Conservation (phyloP, 2,329 filamentous ascomycete species). For the Colletotrichum sp. region DNA sequence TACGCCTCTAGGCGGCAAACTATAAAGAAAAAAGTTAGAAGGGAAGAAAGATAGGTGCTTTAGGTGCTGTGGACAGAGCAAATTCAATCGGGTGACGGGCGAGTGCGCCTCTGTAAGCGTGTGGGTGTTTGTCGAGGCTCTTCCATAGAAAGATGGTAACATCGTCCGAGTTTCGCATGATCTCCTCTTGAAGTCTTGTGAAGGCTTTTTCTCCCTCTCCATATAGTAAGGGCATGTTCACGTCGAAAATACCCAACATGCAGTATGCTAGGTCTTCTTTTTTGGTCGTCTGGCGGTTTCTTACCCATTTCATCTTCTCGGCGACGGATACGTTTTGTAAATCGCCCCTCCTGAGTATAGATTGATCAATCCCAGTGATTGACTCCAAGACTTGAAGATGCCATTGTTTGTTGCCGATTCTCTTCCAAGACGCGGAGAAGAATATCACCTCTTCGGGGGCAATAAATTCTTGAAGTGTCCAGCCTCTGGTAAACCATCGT, state of each 20-base stretch:
- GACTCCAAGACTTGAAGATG: too few species aligned
- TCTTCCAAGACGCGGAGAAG: too few species aligned
- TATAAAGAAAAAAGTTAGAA: too few species aligned
- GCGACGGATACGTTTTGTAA: neutral
- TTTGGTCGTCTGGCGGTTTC: constrained; percentile 10
- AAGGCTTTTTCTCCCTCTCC: constrained; percentile 29
- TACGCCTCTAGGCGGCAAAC: too few species aligned
- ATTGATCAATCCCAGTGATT: too few species aligned
- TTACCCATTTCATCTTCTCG: constrained; percentile 27
- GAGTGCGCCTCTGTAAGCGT: too few species aligned
- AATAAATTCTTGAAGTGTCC: neutral
- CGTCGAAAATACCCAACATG: constrained; percentile 28
- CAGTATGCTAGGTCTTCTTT: constrained; percentile 29
- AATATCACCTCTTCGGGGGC: neutral
- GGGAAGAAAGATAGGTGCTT: too few species aligned
- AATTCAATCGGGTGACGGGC: too few species aligned
- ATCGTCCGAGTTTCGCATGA: neutral
- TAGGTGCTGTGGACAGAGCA: too few species aligned
- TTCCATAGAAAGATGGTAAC: neutral
- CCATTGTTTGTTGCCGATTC: too few species aligned
- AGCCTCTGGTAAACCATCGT: neutral
- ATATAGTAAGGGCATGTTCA: constrained; percentile 29
- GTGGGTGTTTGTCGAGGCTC: too few species aligned
- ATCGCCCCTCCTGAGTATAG: too few species aligned
- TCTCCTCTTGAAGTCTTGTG: constrained; percentile 13